Evolutionary conservation across 306 rosid genomes (phyloP).

Genomic region (Rosa chinensis): DNA sequence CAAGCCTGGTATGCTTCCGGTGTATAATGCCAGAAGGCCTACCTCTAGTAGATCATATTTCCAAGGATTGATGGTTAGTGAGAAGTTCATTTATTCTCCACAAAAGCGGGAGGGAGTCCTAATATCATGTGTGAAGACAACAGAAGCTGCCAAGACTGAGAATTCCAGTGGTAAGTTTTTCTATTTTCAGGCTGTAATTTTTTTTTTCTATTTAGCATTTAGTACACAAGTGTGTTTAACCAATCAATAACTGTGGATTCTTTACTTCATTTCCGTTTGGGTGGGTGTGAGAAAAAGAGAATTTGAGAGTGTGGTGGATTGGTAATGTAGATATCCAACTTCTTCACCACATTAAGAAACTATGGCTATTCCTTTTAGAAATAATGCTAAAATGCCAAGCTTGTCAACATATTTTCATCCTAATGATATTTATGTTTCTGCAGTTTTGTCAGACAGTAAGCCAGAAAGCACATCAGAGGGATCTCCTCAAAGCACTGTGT

Average conservation of each 20-base stretch:
- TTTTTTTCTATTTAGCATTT: background rate
- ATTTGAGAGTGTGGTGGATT: background rate
- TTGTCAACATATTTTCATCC: conserved; percentile 10
- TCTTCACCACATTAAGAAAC: background rate
- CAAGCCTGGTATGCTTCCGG: conserved; percentile 51
- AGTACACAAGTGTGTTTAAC: background rate
- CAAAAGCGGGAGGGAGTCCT: conserved; percentile 43
- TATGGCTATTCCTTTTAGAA: background rate
- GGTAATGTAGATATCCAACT: background rate
- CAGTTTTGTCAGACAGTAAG: conserved; percentile 47
- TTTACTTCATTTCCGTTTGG: background rate
- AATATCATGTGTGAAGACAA: conserved; percentile 58
- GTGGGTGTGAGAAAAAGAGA: background rate
- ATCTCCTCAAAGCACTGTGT: conserved; percentile 49
- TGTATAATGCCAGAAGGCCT: conserved; percentile 39
- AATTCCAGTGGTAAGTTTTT: conserved; percentile 60
- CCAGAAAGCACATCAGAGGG: conserved; percentile 47
- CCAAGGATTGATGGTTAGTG: conserved; percentile 46
- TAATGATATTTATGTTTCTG: conserved; percentile 25
- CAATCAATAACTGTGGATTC: background rate
- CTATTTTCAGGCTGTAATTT: background rate
- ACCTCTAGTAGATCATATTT: conserved; percentile 30
- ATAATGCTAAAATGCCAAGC: background rate
- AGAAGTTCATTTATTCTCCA: conserved; percentile 40
- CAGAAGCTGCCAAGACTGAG: conserved; percentile 51